Evolutionary conservation across 2,329 filamentous ascomycete species (phyloP).

Genomic region (Hypomyces rosellus): DNA sequence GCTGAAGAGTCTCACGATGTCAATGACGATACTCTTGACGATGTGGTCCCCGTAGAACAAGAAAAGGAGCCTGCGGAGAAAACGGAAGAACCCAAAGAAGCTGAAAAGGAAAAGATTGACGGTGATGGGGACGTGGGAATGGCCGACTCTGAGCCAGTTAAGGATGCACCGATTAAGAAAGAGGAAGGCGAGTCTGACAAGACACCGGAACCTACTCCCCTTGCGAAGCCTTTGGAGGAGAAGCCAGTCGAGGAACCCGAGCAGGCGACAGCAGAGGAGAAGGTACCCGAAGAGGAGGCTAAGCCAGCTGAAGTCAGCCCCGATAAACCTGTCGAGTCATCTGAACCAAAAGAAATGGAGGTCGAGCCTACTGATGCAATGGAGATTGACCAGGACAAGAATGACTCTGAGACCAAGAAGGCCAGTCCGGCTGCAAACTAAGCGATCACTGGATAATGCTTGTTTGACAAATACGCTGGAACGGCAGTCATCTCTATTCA

Average conservation of each 20-base stretch:
- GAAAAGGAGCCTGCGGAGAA: constrained; percentile 20
- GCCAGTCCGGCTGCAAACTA: constrained; percentile 8
- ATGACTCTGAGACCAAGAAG: constrained; percentile 19
- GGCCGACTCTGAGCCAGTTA: constrained; percentile 31
- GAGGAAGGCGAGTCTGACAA: constrained; percentile 32
- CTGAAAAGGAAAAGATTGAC: constrained; percentile 32
- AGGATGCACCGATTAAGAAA: constrained; percentile 32
- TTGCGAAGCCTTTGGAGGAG: constrained; percentile 19
- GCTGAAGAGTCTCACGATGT: constrained; percentile 28
- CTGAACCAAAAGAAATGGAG: constrained; percentile 12
- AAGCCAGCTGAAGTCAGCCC: constrained; percentile 11
- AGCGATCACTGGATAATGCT: background rate
- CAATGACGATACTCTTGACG: constrained; percentile 39
- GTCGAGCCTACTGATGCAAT: constrained; percentile 21
- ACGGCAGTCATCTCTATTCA: too few relatives aligned
- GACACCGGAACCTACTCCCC: constrained; percentile 23
- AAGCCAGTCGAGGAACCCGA: constrained; percentile 17
- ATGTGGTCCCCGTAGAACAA: constrained; percentile 27
- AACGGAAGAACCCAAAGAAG: constrained; percentile 1
- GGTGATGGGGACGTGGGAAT: constrained; percentile 48
- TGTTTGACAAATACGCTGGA: too few relatives aligned
- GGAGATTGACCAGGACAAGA: constrained; percentile 28
- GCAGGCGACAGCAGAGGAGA: constrained; percentile 12
- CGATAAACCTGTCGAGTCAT: constrained; percentile 18
- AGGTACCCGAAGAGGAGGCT: constrained; percentile 11